Evolutionary conservation across 805 yeast species (phyloP), one percentile per base, ranked within the genome.

Genomic region (Kuraishia floccosa): DNA sequence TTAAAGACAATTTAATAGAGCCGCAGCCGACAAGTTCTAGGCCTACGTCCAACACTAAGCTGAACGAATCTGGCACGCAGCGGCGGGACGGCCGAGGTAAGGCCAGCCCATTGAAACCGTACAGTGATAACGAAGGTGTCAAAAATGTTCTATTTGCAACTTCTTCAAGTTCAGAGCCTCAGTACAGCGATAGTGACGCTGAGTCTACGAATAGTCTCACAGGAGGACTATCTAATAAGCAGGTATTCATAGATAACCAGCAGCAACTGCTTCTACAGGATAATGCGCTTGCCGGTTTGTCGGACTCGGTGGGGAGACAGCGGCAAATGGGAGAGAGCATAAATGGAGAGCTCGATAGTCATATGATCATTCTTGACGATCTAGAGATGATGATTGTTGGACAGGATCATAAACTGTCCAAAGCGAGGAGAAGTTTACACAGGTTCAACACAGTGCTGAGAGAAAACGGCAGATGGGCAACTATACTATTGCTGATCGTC

Each of bases 261-360:
- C 72, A 68, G 35, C 63, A 65, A 32, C 33, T 70, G 6, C 36
- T 56, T 12, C 49, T 54, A 12, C 78, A 72, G 36, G 76, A 72
- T 39, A 41, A 47, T 1, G 58, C 62, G 23, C 39, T 72, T 7
- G 55, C 53, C 8, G 28, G 44, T 1, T 41, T 72, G 3, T 54
- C 73, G 2, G 40, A 46, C 4, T 62, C 73, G 0, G 63, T 71
- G 1, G 49, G 53, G 19, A 51, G 61, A 24, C 68, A 68, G 30
- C 60, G 60, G 37, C 58, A 54, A 1, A 50, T 72, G 27, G 65
- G 76, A 2, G 24, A 60, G 7, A 58, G 52, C 20, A 71, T 72
- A 9, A 57, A 68, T 35, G 52, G 50, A 5, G 78, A 72, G 38
- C 43, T 71, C 7, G 54, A 50, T 9, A 63, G 62, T 4, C 77